Percentiles rank a stretch among this genome's conserved stretches.
phyloP scores from a whole-genome alignment of 176 grass and related monocot genomes.

The Juncus effusus region DNA sequence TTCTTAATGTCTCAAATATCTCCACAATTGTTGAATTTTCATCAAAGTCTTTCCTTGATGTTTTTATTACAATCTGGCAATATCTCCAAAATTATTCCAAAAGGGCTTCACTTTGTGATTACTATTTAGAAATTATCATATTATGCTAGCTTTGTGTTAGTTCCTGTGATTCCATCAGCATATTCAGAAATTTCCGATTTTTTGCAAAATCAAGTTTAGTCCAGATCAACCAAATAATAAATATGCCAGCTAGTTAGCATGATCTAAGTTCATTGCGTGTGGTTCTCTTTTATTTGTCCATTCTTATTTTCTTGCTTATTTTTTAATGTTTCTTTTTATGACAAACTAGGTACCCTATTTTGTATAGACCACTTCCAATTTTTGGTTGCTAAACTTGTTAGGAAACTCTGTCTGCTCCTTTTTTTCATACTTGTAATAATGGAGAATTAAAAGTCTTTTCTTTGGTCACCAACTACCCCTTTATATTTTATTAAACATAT shows the following conservation, averaged over 20 bases:
- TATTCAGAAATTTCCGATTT: too few relatives aligned
- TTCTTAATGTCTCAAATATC: not conserved
- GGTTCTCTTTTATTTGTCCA: constrained; percentile 1
- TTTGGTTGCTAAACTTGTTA: not conserved
- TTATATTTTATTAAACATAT: not conserved
- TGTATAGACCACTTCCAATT: too few relatives aligned
- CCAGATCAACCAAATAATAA: not conserved
- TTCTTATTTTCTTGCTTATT: not conserved
- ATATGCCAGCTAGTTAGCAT: not conserved
- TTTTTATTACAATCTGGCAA: too few relatives aligned
- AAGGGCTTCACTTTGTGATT: too few relatives aligned
- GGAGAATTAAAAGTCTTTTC: constrained; percentile 19
- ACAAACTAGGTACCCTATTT: not conserved
- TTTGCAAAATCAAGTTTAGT: too few relatives aligned
- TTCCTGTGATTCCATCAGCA: too few relatives aligned
- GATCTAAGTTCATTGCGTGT: constrained; percentile 3
- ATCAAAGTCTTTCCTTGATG: too few relatives aligned
- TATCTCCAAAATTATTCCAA: too few relatives aligned
- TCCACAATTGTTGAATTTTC: too few relatives aligned
- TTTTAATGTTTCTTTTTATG: not conserved
- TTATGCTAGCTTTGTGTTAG: too few relatives aligned
- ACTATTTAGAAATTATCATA: too few relatives aligned
- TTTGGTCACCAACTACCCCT: constrained; percentile 26
- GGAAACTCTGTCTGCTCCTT: constrained; percentile 9
- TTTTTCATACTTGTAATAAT: constrained; percentile 1